phyloP scores from a whole-genome alignment of 129 eudicot species.

The Pulicaria dysenterica region DNA sequence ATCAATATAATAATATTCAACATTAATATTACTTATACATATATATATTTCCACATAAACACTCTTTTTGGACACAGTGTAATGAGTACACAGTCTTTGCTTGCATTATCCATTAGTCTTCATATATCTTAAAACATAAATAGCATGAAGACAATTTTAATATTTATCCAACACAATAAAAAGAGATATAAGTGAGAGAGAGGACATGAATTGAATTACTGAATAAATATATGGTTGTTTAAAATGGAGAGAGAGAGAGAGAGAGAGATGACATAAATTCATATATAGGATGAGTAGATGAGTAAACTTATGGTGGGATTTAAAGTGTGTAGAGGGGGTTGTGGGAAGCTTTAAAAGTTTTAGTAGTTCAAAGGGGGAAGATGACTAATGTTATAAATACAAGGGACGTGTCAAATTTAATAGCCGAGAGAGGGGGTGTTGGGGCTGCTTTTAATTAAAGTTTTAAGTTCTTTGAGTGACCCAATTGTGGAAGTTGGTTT shows the following conservation, averaged over 20 bases:
- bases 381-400: conserved; percentile 40
- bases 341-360: conserved; percentile 54
- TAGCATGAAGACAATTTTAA: conserved; percentile 34
- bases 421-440: conserved; percentile 46
- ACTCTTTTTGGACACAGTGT: conserved; percentile 10
- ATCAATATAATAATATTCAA: too few relatives aligned
- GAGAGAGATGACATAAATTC: conserved; percentile 44
- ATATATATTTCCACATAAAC: neutral
- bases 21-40: too few relatives aligned
- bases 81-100: conserved; percentile 11
- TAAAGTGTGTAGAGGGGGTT: conserved; percentile 50
- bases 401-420: conserved; percentile 49
- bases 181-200: conserved; percentile 10
- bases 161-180: neutral
- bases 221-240: conserved; percentile 33
- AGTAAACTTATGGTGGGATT: conserved; percentile 43
- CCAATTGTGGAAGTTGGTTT: conserved; percentile 68
- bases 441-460: conserved; percentile 52
- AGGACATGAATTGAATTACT: neutral
- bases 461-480: conserved; percentile 47
- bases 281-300: conserved; percentile 37
- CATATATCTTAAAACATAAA: conserved; percentile 24
- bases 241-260: conserved; percentile 26
- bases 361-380: conserved; percentile 49
- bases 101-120: conserved; percentile 17